These are phyloP conservation scores for Aphanomyces cochlioides DNA, from an alignment of 352 stramenopile species.

Conservation along the genomic window DNA sequence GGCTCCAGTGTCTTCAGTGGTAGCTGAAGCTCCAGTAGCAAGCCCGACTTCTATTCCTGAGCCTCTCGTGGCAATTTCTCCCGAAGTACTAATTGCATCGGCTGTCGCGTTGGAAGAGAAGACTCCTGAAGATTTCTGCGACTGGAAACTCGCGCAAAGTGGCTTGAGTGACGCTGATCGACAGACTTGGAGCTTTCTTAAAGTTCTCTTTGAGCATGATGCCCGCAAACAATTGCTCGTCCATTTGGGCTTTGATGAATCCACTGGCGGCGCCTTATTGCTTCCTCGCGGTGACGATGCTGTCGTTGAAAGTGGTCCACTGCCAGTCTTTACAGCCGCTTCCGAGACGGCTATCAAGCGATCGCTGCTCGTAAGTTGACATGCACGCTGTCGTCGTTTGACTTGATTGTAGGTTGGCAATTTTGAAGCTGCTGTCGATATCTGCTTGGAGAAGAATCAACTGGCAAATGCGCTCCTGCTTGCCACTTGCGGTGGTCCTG, in stretches of 20 bases:
- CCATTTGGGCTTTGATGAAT: constrained; percentile 81
- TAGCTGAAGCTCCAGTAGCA: too few relatives aligned
- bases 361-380: constrained; percentile 77
- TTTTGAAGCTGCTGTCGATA: constrained; percentile 97
- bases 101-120: constrained; percentile 76
- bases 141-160: constrained; percentile 75
- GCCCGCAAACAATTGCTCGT: constrained; percentile 91
- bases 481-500: constrained; percentile 88
- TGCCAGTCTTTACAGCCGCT: constrained; percentile 79
- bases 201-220: constrained; percentile 93
- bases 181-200: constrained; percentile 87
- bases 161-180: constrained; percentile 58
- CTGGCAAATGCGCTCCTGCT: constrained; percentile 95
- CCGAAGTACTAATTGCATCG: too few relatives aligned
- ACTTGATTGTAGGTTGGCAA: constrained; percentile 81
- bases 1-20: too few relatives aligned
- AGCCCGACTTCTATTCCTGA: too few relatives aligned
- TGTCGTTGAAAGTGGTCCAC: constrained; percentile 70
- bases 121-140: constrained; percentile 84
- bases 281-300: constrained; percentile 66
- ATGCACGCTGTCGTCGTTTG: not conserved
- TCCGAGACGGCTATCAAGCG: constrained; percentile 94
- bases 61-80: too few relatives aligned
- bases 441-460: constrained; percentile 94
- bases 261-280: not conserved